phyloP scores from a whole-genome alignment of 805 yeast genomes.

The Candida nonsorbophila region DNA sequence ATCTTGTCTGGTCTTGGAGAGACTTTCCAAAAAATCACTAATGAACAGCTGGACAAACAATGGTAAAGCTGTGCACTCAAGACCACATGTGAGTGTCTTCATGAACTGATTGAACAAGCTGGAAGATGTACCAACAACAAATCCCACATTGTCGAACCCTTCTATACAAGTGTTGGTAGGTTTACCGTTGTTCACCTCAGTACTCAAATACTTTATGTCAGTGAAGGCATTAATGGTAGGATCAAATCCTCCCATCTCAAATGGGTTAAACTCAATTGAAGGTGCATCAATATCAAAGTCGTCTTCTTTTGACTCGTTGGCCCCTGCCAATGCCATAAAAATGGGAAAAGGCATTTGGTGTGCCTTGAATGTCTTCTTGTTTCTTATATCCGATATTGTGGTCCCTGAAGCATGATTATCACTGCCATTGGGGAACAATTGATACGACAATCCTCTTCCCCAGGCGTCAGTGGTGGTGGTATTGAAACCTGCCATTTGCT shows the following conservation, averaged over 20 bases:
- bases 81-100: conserved; percentile 29
- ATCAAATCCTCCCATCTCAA: conserved; percentile 39
- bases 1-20: conserved; percentile 22
- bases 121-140: conserved; percentile 33
- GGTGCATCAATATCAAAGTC: conserved; percentile 33
- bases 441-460: conserved; percentile 73
- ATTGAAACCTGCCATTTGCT: conserved; percentile 55
- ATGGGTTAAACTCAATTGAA: conserved; percentile 36
- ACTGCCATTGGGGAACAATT: conserved; percentile 39
- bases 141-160: conserved; percentile 38
- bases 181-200: conserved; percentile 25
- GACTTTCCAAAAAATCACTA: conserved; percentile 16
- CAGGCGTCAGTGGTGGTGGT: conserved; percentile 72
- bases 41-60: conserved; percentile 19
- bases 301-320: conserved; percentile 23
- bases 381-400: conserved; percentile 30
- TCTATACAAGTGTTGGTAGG: conserved; percentile 20
- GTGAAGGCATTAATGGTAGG: conserved; percentile 32
- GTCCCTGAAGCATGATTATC: conserved; percentile 20
- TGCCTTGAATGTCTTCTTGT: conserved; percentile 18
- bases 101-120: conserved; percentile 33
- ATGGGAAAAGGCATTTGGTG: conserved; percentile 40
- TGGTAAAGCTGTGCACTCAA: conserved; percentile 20
- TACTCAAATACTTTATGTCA: conserved; percentile 33
- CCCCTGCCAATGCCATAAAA: conserved; percentile 29